Percentiles rank a stretch among this genome's conserved stretches.
Conservation (phyloP, 1,139 yeast genomes). For the Candida pseudoviswanathii region DNA sequence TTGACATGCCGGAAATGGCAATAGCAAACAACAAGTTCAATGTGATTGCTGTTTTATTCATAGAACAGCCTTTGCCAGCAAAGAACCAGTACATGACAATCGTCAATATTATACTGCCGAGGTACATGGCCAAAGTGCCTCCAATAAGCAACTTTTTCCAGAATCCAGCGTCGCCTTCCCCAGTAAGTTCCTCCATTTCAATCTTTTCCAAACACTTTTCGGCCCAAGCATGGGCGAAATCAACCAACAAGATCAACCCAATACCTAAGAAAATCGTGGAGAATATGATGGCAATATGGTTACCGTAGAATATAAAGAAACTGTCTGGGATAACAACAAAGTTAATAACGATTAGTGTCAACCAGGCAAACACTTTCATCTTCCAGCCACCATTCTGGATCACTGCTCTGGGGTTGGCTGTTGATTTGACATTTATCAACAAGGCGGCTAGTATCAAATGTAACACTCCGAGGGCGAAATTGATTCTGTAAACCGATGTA, state of each 20-base stretch:
- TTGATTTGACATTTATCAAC: conserved; percentile 73
- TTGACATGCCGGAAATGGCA: conserved; percentile 67
- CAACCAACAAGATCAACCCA: conserved; percentile 87
- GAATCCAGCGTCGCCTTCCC: conserved; percentile 53
- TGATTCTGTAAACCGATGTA: conserved; percentile 88
- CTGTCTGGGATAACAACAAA: conserved; percentile 79
- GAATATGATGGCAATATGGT: conserved; percentile 80
- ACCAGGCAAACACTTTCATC: conserved; percentile 65
- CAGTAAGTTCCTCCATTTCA: conserved; percentile 79
- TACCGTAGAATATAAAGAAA: conserved; percentile 89
- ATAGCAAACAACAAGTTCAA: conserved; percentile 69
- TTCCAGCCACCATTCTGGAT: conserved; percentile 95
- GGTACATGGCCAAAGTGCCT: conserved; percentile 85
- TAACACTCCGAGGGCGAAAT: conserved; percentile 81
- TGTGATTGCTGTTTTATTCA: conserved; percentile 88
- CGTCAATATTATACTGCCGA: conserved; percentile 71
- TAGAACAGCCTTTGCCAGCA: conserved; percentile 80
- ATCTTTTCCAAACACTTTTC: conserved; percentile 92
- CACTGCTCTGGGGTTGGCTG: conserved; percentile 76
- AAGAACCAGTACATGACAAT: conserved; percentile 81
- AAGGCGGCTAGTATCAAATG: conserved; percentile 73
- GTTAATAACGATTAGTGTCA: conserved; percentile 57
- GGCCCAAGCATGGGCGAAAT: conserved; percentile 99
- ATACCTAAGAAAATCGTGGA: conserved; percentile 86
- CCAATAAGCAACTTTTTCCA: conserved; percentile 86